These are phyloP conservation scores for Cladophialophora chaetospira DNA, from an alignment of 2,329 filamentous ascomycete genomes.

Conservation along the genomic window DNA sequence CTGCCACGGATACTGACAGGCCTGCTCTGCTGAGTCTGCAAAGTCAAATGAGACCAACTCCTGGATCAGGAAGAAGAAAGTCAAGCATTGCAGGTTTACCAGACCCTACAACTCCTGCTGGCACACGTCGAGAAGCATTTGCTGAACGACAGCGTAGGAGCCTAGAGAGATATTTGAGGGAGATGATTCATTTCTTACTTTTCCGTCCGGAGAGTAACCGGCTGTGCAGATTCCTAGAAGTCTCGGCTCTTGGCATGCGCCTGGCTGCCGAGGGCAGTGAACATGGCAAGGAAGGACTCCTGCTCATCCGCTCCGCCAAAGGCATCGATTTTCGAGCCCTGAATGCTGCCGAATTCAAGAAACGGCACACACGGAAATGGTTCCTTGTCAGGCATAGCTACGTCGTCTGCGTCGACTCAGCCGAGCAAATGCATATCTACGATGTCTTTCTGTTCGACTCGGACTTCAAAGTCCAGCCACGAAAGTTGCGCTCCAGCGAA, in stretches of 20 bases:
- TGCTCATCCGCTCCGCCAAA: conserved; percentile 89
- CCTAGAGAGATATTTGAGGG: conserved; percentile 85
- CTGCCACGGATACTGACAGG: conserved; percentile 69
- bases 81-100: conserved; percentile 52
- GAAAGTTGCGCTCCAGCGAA: conserved; percentile 51
- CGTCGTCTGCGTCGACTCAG: conserved; percentile 96
- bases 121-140: conserved; percentile 44
- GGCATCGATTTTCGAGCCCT: conserved; percentile 83
- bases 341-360: conserved; percentile 65
- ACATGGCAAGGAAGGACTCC: conserved; percentile 93
- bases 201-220: conserved; percentile 95
- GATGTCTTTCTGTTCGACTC: conserved; percentile 97
- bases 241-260: conserved; percentile 90
- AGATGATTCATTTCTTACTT: conserved; percentile 95
- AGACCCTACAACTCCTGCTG: conserved; percentile 44
- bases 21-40: conserved; percentile 53
- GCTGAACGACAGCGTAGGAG: conserved; percentile 63
- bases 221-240: conserved; percentile 90
- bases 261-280: conserved; percentile 94
- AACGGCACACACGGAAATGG: conserved; percentile 89
- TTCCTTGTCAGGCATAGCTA: conserved; percentile 98
- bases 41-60: conserved; percentile 57
- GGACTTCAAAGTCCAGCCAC: conserved; percentile 72
- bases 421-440: conserved; percentile 97
- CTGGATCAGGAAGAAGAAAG: conserved; percentile 59